phyloP scores from a whole-genome alignment of 257 asterid species.

The Linaria vulgaris region DNA sequence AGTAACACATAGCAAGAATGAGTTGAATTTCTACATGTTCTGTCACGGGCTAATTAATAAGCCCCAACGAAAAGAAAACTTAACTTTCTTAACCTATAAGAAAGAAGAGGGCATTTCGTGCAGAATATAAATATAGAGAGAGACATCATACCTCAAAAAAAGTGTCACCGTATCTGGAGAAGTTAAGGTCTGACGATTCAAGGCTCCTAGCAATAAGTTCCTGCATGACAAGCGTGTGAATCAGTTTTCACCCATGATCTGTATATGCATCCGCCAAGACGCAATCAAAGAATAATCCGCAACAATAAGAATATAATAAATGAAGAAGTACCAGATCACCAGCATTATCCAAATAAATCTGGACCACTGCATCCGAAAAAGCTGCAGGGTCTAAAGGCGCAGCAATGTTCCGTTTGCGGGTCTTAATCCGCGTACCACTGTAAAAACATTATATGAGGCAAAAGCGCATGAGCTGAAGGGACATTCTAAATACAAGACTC shows the following conservation, averaged over 20 bases:
- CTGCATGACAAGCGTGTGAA: constrained; percentile 40
- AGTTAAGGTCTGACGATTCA: constrained; percentile 82
- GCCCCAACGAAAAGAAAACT: not conserved
- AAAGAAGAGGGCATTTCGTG: not conserved
- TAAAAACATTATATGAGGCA: constrained; percentile 11
- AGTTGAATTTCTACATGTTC: not conserved
- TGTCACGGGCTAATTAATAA: not conserved
- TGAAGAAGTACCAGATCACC: constrained; percentile 85
- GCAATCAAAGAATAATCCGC: not conserved
- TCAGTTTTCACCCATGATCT: constrained; percentile 15
- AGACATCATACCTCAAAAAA: constrained; percentile 63
- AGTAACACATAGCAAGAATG: constrained; percentile 1
- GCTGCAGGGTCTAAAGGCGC: constrained; percentile 99
- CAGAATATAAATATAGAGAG: not conserved
- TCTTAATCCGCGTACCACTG: constrained; percentile 99
- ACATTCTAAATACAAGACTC: too few relatives aligned
- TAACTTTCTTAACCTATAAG: not conserved
- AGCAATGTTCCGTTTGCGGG: constrained; percentile 99
- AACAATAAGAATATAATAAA: constrained; percentile 5
- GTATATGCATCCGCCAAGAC: constrained; percentile 11
- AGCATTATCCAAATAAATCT: constrained; percentile 99
- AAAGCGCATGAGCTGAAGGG: constrained; percentile 18
- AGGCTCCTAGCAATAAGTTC: constrained; percentile 87
- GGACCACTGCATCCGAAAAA: constrained; percentile 99
- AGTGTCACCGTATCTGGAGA: constrained; percentile 94